Base-by-base conservation (phyloP, 208 protist species). In the Crithidia expoeki region DNA sequence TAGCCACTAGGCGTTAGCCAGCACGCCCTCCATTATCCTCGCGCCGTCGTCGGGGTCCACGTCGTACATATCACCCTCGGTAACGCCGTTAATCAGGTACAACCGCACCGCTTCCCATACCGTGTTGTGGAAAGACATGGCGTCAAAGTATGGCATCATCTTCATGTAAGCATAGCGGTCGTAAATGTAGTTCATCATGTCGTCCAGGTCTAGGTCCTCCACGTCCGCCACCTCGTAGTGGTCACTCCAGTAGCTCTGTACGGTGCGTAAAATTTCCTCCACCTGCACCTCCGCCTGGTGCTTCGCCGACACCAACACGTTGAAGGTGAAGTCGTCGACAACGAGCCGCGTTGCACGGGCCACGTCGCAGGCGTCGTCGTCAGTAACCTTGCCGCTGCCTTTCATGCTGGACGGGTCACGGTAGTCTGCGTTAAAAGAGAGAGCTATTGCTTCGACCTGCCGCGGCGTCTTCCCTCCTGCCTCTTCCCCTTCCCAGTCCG, bases 131-230 rank as follows among this genome's bases (percentile, higher is more conserved):
- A 62, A 71, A 11, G 34, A 34, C 55, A 67, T 60, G 2, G 38
- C 12, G n/a, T 71, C 72, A 11, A 56, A 25, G 36, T 55, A 64
- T 30, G 72, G 62, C 9, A 57, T 60, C 27, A 59, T 61, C 25
- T 67, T 64, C 40, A 76, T 76, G 58, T 71, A 76, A 28, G 28
- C 38, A 46, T 70, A 76, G 32, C 72, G 63, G 27, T 67, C 56
- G 32, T 44, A 56, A 23, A 76, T 58, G 33, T 55, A 69, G n/a
- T 42, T 28, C 46, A 55, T 60, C 23, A 46, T 32, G 4, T 70
- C 63, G 17, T 65, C 72, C 16, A 76, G n/a, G 25, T 71, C 47
- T 7, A 76, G 17, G 50, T 71, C 57, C 17, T 67, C 25, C 38
- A 66, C 56, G 25, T 25, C 27, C 19, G 28, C 30, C 9, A 51